Base-by-base conservation (phyloP, 1,284 basidiomycete genomes). In the Dichomitus squalens region DNA sequence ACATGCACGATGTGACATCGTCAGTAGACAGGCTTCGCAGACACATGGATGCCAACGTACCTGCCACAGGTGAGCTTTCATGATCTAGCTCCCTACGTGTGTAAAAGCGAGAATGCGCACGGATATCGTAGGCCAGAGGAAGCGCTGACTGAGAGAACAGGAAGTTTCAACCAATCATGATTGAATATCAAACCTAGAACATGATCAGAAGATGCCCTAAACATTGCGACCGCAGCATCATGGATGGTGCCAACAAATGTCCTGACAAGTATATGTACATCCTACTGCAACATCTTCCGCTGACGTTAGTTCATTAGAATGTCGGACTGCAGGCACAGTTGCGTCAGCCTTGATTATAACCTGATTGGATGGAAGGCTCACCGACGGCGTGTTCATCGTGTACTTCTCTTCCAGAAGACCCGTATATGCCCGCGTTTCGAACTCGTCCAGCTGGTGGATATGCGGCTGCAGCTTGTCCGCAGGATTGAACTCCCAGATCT, bases 331-430 rank as follows among this genome's bases (percentile, higher is more conserved):
- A 54, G 23, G 34, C 23, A n/a, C 7, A 18, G 20, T 36, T 41
- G 34, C 23, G 23, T 55, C 47, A 55, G 43, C 47, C 35, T 49
- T 27, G 12, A 27, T 34, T 25, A 21, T 40, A 52, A 18, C n/a
- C 31, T 16, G 11, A 21, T 35, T 9, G 14, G 39, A 25, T 27
- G 36, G 16, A n/a, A 31, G 23, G 53, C 62, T 57, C 56, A 64
- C 64, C 58, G 64, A 55, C 8, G 60, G 55, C 18, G 63, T 66
- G 12, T 62, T 60, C 60, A 59, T 51, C 16, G 58, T 56, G 39
- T 56, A 60, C 33, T 34, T 55, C 20, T 38, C 59, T 34, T 63
- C 63, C 21, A 64, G 27, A 25, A 64, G 39, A 20, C 63, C 60
- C 12, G 38, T 53, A 29, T 60, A 59, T 12, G 60, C 63, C n/a